Base-by-base conservation (phyloP, 1,284 basidiomycete genomes). In the Microbotryomycetes sp. region DNA sequence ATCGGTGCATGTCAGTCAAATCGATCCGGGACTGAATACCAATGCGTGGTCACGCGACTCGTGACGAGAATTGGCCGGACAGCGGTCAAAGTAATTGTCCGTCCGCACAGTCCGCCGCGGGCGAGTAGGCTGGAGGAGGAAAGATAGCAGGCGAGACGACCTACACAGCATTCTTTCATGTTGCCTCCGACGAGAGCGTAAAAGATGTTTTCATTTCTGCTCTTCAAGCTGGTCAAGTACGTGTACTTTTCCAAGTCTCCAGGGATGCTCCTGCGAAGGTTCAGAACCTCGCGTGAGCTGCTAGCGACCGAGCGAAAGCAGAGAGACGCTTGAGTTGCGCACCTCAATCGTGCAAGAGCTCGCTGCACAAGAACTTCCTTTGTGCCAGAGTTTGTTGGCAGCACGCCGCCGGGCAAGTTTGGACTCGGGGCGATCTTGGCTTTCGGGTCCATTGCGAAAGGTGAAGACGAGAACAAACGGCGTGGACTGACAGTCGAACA, bases 181-280 rank as follows among this genome's bases (percentile, higher is more conserved):
- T 89, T 79, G 45, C 80, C 81, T 13, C 75, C 68, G 52, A 76
- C 67, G 49, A 73, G 68, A 13, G 71, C 71, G 76, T 88, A 91
- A 76, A 91, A 91, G 75, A 85, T 82, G 60, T 81, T 75, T 13
- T 82, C 81, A 72, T 91, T 85, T 53, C 83, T 79, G 71, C 84
- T 79, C 74, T 88, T 88, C 60, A 91, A 80, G 60, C 83, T 81
- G 15, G 82, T 81, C 29, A 91, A 82, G 73, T 84, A 89, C 70
- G 91, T 89, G 76, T 91, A 86, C 77, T 89, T 88, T 72, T 89
- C 87, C 13, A 68, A 55, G 21, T 54, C 48, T 2, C 31, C 41
- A 4, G 64, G 62, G 30, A 68, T 68, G 27, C 18, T 18, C 45
- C 58, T 59, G 27, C 48, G 21, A 21, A 13, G 48, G 27, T 21